phyloP scores from a whole-genome alignment of 164 flowering plant species.

The Malania oleifera region DNA sequence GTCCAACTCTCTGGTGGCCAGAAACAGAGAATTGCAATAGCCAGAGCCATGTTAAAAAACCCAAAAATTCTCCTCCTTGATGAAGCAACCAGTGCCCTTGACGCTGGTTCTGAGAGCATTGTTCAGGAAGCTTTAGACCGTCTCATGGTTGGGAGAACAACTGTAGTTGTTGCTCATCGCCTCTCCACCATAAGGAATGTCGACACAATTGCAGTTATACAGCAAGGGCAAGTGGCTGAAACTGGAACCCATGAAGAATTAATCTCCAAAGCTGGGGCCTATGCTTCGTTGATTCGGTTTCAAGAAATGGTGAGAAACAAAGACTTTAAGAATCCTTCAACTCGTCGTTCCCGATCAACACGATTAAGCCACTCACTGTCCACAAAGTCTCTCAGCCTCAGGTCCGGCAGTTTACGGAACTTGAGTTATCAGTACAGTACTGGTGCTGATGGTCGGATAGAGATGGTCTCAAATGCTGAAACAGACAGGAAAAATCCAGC shows the following conservation, averaged over 20 bases:
- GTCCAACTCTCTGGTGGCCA: conserved; percentile 98
- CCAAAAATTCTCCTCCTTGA: conserved; percentile 93
- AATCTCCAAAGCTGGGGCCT: conserved; percentile 72
- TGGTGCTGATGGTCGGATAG: conserved; percentile 93
- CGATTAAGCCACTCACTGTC: conserved; percentile 91
- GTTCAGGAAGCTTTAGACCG: conserved; percentile 97
- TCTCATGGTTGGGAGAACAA: conserved; percentile 92
- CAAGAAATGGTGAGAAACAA: conserved; percentile 82
- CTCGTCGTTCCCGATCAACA: conserved; percentile 71
- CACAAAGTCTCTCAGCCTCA: conserved; percentile 85
- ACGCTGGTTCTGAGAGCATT: conserved; percentile 86
- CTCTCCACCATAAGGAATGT: conserved; percentile 93
- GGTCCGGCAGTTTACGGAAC: conserved; percentile 90
- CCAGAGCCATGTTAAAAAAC: conserved; percentile 94
- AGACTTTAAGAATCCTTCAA: conserved; percentile 66
- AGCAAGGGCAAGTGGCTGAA: conserved; percentile 91
- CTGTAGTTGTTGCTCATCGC: conserved; percentile 96
- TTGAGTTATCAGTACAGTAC: conserved; percentile 93
- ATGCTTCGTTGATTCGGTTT: conserved; percentile 81
- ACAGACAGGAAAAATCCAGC: conserved; percentile 74
- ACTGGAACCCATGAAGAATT: conserved; percentile 93
- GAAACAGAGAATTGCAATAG: conserved; percentile 96
- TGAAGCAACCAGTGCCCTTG: conserved; percentile 98
- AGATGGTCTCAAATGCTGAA: conserved; percentile 93
- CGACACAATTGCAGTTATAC: conserved; percentile 83